Base-by-base conservation (phyloP, 2,329 filamentous ascomycete genomes). In the Xylaria digitata region DNA sequence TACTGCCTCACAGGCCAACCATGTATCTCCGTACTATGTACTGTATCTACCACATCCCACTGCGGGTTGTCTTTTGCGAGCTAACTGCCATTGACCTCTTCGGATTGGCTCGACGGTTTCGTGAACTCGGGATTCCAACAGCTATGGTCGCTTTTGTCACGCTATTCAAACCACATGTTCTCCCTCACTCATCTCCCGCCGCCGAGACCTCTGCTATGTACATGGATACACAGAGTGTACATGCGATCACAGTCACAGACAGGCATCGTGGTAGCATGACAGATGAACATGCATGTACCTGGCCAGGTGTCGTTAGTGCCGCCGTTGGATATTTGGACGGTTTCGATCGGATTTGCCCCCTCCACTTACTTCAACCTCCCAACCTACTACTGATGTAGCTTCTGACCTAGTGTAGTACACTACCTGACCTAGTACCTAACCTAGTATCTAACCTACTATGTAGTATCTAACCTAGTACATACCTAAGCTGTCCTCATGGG, bases 211-310 rank as follows among this genome's bases (percentile, higher is more conserved):
- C 34, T 37, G 34, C 11, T 9, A 9, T 73, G 76, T 75, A 76
- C 74, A 75, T 75, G 73, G 73, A 66, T 64, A 71, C 72, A 63
- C 72, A 75, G 74, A 73, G 75, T 72, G 71, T 76, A 76, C 72
- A 74, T 71, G 75, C 71, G 71, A 73, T 68, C 75, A 71, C 75
- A 67, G 73, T 71, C 68, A 71, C 71, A 70, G 73, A 69, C 74
- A 73, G 68, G 75, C 74, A 75, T 76, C 72, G 72, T 74, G 72
- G 77, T 75, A 77, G 73, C 74, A 77, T 79, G 74, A 74, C 76
- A 77, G 75, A 76, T 77, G 75, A 77, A 71, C 75, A 73, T 77
- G 75, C 76, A 78, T 74, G 75, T 75, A 74, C 74, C 72, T 76
- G 72, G 73, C 72, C 67, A 60, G 48, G 61, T 60, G 63, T 57